Evolutionary conservation across 176 grass and related monocot species (phyloP).

Genomic region (Saccharum spontaneum): DNA sequence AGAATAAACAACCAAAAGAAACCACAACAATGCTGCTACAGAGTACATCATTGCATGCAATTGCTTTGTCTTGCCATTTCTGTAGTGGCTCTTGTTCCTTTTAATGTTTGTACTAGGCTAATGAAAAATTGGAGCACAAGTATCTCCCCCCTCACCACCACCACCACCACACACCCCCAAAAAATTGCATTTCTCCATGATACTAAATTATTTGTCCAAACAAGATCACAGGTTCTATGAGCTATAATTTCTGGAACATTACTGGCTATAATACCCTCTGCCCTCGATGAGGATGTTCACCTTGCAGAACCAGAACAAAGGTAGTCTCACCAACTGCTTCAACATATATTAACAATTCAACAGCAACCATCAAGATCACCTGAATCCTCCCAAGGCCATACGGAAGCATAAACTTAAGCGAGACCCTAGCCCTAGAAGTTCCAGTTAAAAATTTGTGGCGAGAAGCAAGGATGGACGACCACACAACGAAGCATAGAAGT

Average conservation of each 20-base stretch:
- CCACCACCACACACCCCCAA: neutral
- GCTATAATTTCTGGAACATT: neutral
- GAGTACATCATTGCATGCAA: neutral
- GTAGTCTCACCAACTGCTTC: neutral
- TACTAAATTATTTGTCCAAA: neutral
- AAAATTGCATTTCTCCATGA: too few species aligned
- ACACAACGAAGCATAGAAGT: neutral
- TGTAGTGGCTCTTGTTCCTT: neutral
- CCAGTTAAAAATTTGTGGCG: neutral
- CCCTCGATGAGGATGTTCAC: neutral
- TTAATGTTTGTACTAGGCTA: neutral
- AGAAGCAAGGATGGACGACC: neutral
- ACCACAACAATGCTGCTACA: neutral
- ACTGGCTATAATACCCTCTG: neutral
- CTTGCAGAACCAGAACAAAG: neutral
- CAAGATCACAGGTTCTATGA: neutral
- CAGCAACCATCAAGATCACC: neutral
- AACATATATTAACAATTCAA: neutral
- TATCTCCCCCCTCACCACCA: neutral
- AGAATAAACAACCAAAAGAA: neutral
- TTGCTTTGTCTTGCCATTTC: neutral
- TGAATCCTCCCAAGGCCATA: neutral
- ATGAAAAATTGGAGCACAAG: neutral
- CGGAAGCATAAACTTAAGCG: neutral
- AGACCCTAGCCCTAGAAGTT: constrained; percentile 23